A percentile compares a stretch with the other conserved stretches of the same genome.
Conservation (phyloP, 805 yeast genomes). For the Saccharomycopsis vini region DNA sequence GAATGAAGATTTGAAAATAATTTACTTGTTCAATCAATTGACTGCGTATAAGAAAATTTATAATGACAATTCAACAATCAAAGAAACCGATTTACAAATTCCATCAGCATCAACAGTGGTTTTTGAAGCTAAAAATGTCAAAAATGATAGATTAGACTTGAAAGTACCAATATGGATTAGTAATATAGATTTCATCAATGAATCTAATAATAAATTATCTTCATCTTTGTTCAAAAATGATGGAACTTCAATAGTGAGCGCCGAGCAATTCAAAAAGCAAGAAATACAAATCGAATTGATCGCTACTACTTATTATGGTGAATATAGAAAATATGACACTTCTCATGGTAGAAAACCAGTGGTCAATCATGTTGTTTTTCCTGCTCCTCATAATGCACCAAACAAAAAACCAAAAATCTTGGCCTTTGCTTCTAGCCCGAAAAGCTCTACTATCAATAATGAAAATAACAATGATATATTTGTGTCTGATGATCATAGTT, state of each 20-base stretch:
- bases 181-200: constrained; percentile 39
- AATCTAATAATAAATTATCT: constrained; percentile 12
- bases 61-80: too few species aligned
- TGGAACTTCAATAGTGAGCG: background rate
- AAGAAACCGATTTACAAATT: too few species aligned
- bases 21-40: constrained; percentile 28
- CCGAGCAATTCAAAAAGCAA: constrained; percentile 19
- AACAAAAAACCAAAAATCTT: constrained; percentile 12
- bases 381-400: constrained; percentile 5
- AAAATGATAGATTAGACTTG: constrained; percentile 66
- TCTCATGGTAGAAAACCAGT: constrained; percentile 60
- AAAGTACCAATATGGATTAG: constrained; percentile 78
- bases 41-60: constrained; percentile 22
- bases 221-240: too few species aligned
- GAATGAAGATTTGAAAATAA: constrained; percentile 59
- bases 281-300: constrained; percentile 36
- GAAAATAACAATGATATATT: constrained; percentile 37
- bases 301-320: constrained; percentile 68
- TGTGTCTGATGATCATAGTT: constrained; percentile 63
- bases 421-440: background rate
- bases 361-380: constrained; percentile 3
- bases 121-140: constrained; percentile 77
- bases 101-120: constrained; percentile 21
- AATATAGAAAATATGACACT: constrained; percentile 66
- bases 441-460: too few species aligned